Conservation (phyloP, 768 basidiomycete genomes). For the Krasilnikovozyma curviuscula region DNA sequence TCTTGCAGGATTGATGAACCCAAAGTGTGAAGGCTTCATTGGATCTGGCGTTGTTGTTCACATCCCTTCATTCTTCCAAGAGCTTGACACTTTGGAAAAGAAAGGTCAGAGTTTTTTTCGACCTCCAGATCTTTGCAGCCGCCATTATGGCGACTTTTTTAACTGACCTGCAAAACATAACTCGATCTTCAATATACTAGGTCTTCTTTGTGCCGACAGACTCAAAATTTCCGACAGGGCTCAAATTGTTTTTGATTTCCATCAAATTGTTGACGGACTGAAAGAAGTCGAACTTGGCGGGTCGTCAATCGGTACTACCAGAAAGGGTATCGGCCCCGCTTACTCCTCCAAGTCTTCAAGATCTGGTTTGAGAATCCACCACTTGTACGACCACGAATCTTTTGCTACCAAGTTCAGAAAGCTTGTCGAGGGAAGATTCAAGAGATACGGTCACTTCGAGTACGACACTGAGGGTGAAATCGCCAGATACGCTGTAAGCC, state of each 20-base stretch:
- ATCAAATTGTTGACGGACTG: conserved; percentile 96
- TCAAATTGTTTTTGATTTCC: conserved; percentile 95
- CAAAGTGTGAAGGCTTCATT: conserved; percentile 63
- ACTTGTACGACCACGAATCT: conserved; percentile 61
- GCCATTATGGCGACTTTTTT: conserved; percentile 1
- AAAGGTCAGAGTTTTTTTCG: conserved; percentile 43
- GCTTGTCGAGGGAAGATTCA: conserved; percentile 89
- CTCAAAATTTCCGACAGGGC: conserved; percentile 89
- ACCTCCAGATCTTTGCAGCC: neutral
- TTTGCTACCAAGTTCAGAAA: conserved; percentile 87
- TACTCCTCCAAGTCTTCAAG: conserved; percentile 96
- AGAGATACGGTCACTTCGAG: conserved; percentile 92
- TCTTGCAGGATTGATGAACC: conserved; percentile 57
- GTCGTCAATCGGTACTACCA: conserved; percentile 90
- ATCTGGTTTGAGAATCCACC: conserved; percentile 86
- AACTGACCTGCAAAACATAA: too few species aligned
- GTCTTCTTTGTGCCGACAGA: conserved; percentile 63
- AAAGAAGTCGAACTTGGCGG: conserved; percentile 95
- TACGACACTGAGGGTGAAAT: conserved; percentile 98
- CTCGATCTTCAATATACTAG: too few species aligned
- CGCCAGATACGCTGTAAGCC: conserved; percentile 58
- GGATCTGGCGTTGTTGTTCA: conserved; percentile 94
- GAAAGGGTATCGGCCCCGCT: conserved; percentile 93
- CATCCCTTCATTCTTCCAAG: conserved; percentile 80
- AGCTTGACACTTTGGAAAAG: conserved; percentile 63